phyloP scores from a whole-genome alignment of 345 rosid species.

The Moricandia arvensis region DNA sequence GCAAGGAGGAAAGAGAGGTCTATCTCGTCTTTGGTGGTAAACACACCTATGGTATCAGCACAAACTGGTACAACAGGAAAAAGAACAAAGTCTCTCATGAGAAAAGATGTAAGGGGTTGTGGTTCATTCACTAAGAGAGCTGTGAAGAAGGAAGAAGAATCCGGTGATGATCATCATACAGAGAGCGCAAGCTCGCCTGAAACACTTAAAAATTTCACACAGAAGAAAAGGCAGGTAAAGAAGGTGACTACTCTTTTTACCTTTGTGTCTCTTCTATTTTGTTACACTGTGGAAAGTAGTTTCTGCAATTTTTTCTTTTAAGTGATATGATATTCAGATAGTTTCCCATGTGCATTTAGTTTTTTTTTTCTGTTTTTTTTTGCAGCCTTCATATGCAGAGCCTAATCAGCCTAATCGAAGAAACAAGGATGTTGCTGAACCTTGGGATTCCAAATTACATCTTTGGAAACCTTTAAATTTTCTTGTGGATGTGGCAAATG shows the following conservation, averaged over 20 bases:
- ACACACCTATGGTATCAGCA: slow-evolving; percentile 67
- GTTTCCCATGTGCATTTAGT: neutral
- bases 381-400: slow-evolving; percentile 54
- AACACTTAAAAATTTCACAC: slow-evolving; percentile 50
- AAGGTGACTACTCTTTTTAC: slow-evolving; percentile 29
- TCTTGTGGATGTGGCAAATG: slow-evolving; percentile 94
- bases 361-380: neutral
- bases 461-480: slow-evolving; percentile 82
- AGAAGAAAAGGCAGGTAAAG: slow-evolving; percentile 68
- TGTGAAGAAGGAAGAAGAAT: slow-evolving; percentile 54
- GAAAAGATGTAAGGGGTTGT: slow-evolving; percentile 56
- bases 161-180: slow-evolving; percentile 53
- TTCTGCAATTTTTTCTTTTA: slow-evolving; percentile 10
- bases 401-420: slow-evolving; percentile 45
- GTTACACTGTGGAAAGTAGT: slow-evolving; percentile 8
- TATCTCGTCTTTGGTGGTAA: slow-evolving; percentile 85
- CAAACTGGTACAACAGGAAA: slow-evolving; percentile 67
- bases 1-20: slow-evolving; percentile 95
- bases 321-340: slow-evolving; percentile 2
- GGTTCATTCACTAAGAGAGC: slow-evolving; percentile 49
- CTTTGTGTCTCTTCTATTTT: slow-evolving; percentile 5
- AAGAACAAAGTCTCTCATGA: slow-evolving; percentile 61
- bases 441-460: slow-evolving; percentile 66
- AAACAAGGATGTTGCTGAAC: slow-evolving; percentile 45
- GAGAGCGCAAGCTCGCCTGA: slow-evolving; percentile 66